phyloP scores from a whole-genome alignment of 1,139 yeast genomes.

The Arxiozyma slooffiae region DNA sequence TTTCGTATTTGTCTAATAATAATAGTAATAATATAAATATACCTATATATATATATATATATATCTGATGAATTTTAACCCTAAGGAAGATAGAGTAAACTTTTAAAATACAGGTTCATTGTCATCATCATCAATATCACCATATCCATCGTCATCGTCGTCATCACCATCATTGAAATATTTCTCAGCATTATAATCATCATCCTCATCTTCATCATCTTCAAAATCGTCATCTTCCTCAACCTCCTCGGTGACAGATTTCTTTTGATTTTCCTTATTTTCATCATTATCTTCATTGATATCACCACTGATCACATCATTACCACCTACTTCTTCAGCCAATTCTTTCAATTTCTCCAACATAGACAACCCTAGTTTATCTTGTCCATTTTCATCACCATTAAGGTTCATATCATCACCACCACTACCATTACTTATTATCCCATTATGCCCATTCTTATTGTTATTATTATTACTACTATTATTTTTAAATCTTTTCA shows the following conservation, averaged over 20 bases:
- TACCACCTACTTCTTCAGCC: conserved; percentile 50
- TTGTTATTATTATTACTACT: not conserved
- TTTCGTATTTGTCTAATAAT: not conserved
- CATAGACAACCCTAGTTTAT: conserved; percentile 36
- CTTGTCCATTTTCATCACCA: conserved; percentile 23
- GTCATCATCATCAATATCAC: conserved; percentile 45
- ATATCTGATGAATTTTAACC: not conserved
- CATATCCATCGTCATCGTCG: conserved; percentile 38
- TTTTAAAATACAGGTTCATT: conserved; percentile 56
- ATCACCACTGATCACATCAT: conserved; percentile 42
- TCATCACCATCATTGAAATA: conserved; percentile 55
- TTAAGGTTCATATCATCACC: conserved; percentile 16
- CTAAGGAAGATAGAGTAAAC: not conserved
- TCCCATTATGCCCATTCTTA: not conserved
- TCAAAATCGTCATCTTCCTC: conserved; percentile 55
- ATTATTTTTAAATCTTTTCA: conserved; percentile 38
- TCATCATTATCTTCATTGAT: conserved; percentile 51
- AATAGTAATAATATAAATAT: not conserved
- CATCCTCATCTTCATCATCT: conserved; percentile 77
- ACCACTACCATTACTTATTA: not conserved
- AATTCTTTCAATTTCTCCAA: conserved; percentile 52
- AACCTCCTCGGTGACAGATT: conserved; percentile 66
- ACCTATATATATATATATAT: not conserved
- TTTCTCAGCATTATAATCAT: conserved; percentile 70
- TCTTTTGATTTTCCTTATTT: conserved; percentile 67